Conservation (phyloP, 78 protist genomes). For the Tieghemostelium lacteum region DNA sequence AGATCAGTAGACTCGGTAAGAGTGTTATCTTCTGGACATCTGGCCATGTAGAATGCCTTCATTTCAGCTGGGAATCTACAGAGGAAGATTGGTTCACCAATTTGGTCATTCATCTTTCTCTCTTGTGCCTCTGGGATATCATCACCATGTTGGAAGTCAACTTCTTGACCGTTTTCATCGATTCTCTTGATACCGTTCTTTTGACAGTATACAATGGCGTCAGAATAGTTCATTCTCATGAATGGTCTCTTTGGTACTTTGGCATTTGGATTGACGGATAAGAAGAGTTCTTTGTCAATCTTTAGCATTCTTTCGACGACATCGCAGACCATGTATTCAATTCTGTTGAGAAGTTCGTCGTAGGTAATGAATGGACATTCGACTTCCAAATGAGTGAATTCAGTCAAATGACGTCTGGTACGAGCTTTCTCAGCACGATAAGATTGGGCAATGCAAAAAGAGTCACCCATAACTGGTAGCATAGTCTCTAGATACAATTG, state of each 20-base stretch:
- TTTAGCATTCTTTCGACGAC: slow-evolving; percentile 68
- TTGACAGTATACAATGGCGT: slow-evolving; percentile 90
- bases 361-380: slow-evolving; percentile 95
- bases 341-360: slow-evolving; percentile 89
- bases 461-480: slow-evolving; percentile 93
- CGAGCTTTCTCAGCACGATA: slow-evolving; percentile 95
- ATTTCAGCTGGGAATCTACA: slow-evolving; percentile 94
- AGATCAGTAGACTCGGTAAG: slow-evolving; percentile 87
- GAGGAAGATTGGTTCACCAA: slow-evolving; percentile 94
- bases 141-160: slow-evolving; percentile 89
- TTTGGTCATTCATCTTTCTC: slow-evolving; percentile 93
- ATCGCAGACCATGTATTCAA: slow-evolving; percentile 92
- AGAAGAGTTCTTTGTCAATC: slow-evolving; percentile 52
- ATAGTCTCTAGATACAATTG: slow-evolving; percentile 97
- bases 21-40: slow-evolving; percentile 77
- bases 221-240: slow-evolving; percentile 91
- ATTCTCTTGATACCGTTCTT: slow-evolving; percentile 86
- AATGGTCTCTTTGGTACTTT: slow-evolving; percentile 92
- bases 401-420: slow-evolving; percentile 97
- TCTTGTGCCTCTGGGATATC: slow-evolving; percentile 98
- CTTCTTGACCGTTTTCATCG: slow-evolving; percentile 68
- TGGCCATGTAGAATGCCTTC: slow-evolving; percentile 98
- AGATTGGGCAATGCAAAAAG: slow-evolving; percentile 91
- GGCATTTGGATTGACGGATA: slow-evolving; percentile 87
- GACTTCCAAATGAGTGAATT: slow-evolving; percentile 92